A percentile compares a stretch with the other conserved stretches of the same genome.
Conservation (phyloP, 345 rosid species). For the Streptanthus diversifolius region DNA sequence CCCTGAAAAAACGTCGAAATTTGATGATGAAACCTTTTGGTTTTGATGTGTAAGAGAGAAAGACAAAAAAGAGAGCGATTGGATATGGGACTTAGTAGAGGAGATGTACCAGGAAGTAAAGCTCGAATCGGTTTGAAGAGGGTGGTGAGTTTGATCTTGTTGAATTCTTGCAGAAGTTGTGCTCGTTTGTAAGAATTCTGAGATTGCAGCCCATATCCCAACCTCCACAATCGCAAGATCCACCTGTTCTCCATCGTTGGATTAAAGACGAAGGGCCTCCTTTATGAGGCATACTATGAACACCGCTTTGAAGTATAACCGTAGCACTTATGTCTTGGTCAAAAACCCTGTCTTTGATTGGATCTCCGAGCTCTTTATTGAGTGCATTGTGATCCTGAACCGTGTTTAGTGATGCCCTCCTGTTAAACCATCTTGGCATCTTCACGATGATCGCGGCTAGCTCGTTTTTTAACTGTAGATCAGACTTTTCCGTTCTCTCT, state of each 20-base stretch:
- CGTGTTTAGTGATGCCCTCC: conserved; percentile 28
- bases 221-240: conserved; percentile 96
- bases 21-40: conserved; percentile 1
- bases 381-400: conserved; percentile 28
- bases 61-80: not conserved
- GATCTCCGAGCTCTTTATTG: conserved; percentile 28
- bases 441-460: conserved; percentile 79
- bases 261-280: conserved; percentile 87
- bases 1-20: conserved; percentile 45
- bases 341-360: not conserved
- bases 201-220: conserved; percentile 93
- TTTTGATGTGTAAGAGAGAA: not conserved
- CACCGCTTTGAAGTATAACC: conserved; percentile 82
- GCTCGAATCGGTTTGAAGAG: conserved; percentile 44
- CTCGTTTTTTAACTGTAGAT: conserved; percentile 61
- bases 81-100: conserved; percentile 3
- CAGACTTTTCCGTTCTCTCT: conserved; percentile 40
- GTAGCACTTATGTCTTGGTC: conserved; percentile 49
- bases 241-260: conserved; percentile 90
- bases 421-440: conserved; percentile 44
- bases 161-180: conserved; percentile 34
- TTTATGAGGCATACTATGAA: conserved; percentile 73
- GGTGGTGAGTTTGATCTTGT: conserved; percentile 38
- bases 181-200: conserved; percentile 50
- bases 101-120: conserved; percentile 52